Percentiles rank a stretch among this genome's conserved stretches.
Conservation (phyloP, 2,329 filamentous ascomycete genomes). For the Capronia coronata region DNA sequence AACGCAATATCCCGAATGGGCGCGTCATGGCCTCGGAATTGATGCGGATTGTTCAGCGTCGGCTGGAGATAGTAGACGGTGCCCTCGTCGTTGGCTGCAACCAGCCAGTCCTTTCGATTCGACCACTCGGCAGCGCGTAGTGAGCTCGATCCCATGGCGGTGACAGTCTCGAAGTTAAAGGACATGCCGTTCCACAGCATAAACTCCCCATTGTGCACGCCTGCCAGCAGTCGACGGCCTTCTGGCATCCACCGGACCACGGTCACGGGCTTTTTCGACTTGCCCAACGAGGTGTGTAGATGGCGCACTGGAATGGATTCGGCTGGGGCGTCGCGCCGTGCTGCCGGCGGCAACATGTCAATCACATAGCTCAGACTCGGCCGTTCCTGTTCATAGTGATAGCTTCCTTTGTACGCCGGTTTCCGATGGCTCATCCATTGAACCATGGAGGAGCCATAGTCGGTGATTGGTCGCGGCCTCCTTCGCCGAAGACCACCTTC, state of each 20-base stretch:
- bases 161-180: constrained; percentile 99
- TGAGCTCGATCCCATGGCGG: constrained; percentile 56
- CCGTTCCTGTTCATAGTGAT: constrained; percentile 69
- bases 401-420: constrained; percentile 65
- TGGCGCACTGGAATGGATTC: constrained; percentile 92
- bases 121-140: constrained; percentile 82
- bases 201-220: constrained; percentile 93
- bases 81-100: constrained; percentile 91
- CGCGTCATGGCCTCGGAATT: constrained; percentile 82
- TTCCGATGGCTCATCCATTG: constrained; percentile 85
- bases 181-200: constrained; percentile 98
- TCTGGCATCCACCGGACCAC: constrained; percentile 97
- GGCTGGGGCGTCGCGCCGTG: constrained; percentile 64
- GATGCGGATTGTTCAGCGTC: constrained; percentile 98
- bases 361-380: constrained; percentile 85
- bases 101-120: constrained; percentile 92
- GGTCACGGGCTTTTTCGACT: constrained; percentile 95
- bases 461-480: constrained; percentile 64
- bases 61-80: constrained; percentile 98
- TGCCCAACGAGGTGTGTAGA: constrained; percentile 95
- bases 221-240: constrained; percentile 81
- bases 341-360: constrained; percentile 82
- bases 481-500: constrained; percentile 25
- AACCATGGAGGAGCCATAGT: constrained; percentile 82
- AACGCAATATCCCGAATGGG: constrained; percentile 88